Evolutionary conservation across 1,139 yeast species (phyloP), one percentile per base, ranked within the genome.

Genomic region (Zygosaccharomyces sapae): DNA sequence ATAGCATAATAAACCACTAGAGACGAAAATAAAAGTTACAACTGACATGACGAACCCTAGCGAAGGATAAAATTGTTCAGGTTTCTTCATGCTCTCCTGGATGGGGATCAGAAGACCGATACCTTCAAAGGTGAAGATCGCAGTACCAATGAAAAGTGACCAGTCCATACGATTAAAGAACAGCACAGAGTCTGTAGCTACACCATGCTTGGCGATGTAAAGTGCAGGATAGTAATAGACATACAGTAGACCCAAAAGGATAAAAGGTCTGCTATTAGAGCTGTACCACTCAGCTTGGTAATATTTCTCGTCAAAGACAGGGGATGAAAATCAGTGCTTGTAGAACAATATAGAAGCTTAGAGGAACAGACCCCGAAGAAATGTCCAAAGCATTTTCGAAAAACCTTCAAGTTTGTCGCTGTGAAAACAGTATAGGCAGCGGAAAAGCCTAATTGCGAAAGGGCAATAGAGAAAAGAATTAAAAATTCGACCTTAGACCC

Each of bases 71-170:
- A 92, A 90, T 58, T 83, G 77, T 44, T 78, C 69, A 0, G 97
- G 97, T 53, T 82, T 73, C 40, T 80, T 79, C 98, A 92, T 92
- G 1, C 96, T 85, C 61, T 92, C 96, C 61, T 89, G 96, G 59
- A 92, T 89, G 1, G 98, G 98, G 41, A 92, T 86, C 51, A 92
- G 77, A 43, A 92, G 74, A 0, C 98, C 97, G 51, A 92, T 86
- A 6, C 98, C 98, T 68, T 92, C 98, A 64, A 86, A 92, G 7
- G 98, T 90, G 75, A 92, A 92, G 37, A 92, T 90, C 1, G 97
- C 97, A 1, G 96, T 92, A 16, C 97, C 97, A 50, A 90, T 83
- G 62, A 89, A 89, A 41, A 90, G 72, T 0, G 95, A 78, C 83
- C 95, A 90, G 47, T 82, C 81, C 6, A 75, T 70, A 38, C 73